Evolutionary conservation across 768 basidiomycete species (phyloP), one percentile per base, ranked within the genome.

Genomic region (Rhizopogon roseolus): DNA sequence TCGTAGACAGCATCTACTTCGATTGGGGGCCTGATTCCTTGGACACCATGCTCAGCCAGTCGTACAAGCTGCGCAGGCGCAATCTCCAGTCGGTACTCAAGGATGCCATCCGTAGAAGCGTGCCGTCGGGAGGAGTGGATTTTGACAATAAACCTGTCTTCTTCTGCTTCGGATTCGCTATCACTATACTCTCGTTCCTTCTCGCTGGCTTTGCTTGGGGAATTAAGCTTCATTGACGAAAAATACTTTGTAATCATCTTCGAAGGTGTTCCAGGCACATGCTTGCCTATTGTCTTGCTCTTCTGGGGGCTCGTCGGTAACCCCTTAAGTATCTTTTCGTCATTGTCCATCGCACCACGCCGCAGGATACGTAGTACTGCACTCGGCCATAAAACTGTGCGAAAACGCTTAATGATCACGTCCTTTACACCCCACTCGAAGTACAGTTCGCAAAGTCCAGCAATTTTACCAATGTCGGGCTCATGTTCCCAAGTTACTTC

Each of bases 391-490:
- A 94, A 77, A 4, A 92, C 80, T 0, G 84, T 89, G 62, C 89
- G 77, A 64, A 95, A 93, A 10, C 91, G 84, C 58, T 90, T 90
- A 59, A 90, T 78, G 52, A 96, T 90, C 2, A 83, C 75, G 45
- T 91, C 87, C 60, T 78, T 85, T 48, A 90, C 85, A 0, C 93
- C 93, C 93, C 93, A 97, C 64, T 95, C 93, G 57, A 96, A 96
- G 65, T 85, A 88, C 44, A 85, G 76, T 67, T 97, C 94, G 72
- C 93, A 95, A 3, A 85, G 75, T 9, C 73, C 80, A 0, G 94
- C 93, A 14, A 95, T 79, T 51, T 80, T 81, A 14, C 78, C 79
- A 1, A 91, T 71, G 59, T 87, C 82, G 0, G 88, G 86, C 55
- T 92, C 88, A 50, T 69, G 64, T 34, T 63, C 62, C 80, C 80